Evolutionary conservation across 495 filamentous ascomycete species (phyloP).

Genomic region (Aspergillus ostianus): DNA sequence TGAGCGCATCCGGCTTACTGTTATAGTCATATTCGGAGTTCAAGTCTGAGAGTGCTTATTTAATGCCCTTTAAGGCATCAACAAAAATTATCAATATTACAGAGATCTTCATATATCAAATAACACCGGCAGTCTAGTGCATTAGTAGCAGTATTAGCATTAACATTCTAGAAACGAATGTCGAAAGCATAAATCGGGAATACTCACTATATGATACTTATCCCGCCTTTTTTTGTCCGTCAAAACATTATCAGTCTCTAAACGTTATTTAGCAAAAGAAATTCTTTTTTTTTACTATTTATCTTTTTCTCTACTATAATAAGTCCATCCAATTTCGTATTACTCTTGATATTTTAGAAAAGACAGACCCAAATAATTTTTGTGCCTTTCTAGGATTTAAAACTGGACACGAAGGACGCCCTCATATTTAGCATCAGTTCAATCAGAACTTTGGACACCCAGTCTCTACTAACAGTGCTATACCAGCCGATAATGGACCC

Average conservation of each 20-base stretch:
- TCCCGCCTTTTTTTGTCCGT: not conserved
- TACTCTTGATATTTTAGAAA: not conserved
- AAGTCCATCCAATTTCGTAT: not conserved
- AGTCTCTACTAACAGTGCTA: not conserved
- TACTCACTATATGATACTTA: not conserved
- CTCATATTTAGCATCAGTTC: not conserved
- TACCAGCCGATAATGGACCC: not conserved
- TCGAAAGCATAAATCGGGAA: not conserved
- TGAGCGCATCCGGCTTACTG: not conserved
- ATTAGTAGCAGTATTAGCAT: not conserved
- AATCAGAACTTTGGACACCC: slow-evolving; percentile 2
- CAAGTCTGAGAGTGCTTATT: not conserved
- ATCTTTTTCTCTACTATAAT: not conserved
- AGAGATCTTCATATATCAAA: slow-evolving; percentile 3
- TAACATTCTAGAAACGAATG: not conserved
- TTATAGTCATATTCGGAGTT: not conserved
- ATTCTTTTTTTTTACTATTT: slow-evolving; percentile 2
- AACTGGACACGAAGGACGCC: not conserved
- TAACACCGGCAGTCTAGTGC: slow-evolving; percentile 1
- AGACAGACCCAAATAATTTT: not conserved
- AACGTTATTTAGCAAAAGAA: not conserved
- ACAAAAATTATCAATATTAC: slow-evolving; percentile 1
- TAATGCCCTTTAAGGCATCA: slow-evolving; percentile 2
- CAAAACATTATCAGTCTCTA: not conserved
- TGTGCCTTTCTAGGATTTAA: too few relatives aligned